Conservation (phyloP, 139 green algal genomes). For the Pleodorina starrii region DNA sequence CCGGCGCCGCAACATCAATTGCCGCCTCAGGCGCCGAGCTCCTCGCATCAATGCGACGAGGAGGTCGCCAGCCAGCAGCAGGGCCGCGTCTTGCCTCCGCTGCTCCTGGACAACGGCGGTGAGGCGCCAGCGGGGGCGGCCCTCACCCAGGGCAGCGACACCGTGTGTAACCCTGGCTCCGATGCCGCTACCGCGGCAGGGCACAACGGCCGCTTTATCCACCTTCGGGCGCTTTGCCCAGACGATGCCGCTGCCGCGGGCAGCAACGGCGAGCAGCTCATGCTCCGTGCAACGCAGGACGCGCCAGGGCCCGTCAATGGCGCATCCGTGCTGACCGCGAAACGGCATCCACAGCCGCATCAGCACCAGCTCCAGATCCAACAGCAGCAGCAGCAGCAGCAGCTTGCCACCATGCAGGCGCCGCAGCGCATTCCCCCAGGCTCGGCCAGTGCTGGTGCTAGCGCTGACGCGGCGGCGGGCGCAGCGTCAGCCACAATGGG, state of each 20-base stretch:
- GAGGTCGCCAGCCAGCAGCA: constrained; percentile 24
- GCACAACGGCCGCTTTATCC: too few species aligned
- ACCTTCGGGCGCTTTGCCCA: too few species aligned
- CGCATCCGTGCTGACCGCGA: background rate
- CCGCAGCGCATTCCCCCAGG: too few species aligned
- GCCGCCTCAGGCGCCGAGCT: background rate
- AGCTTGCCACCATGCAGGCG: background rate
- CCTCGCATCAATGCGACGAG: background rate
- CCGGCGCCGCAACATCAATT: background rate
- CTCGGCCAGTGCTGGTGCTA: too few species aligned
- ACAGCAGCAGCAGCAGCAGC: constrained; percentile 17
- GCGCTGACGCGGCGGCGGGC: too few species aligned
- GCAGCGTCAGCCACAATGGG: background rate
- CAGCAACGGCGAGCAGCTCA: too few species aligned
- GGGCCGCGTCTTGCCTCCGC: background rate
- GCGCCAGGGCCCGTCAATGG: background rate
- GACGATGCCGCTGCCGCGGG: too few species aligned
- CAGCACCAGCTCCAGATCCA: background rate
- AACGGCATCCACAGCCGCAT: background rate
- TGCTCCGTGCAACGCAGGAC: too few species aligned
- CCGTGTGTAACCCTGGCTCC: too few species aligned
- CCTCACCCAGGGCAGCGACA: too few species aligned
- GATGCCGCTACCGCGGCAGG: too few species aligned
- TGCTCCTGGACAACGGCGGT: background rate
- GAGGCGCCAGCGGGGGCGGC: background rate